Base-by-base conservation (phyloP, 306 rosid species). In the Fagus sylvatica region DNA sequence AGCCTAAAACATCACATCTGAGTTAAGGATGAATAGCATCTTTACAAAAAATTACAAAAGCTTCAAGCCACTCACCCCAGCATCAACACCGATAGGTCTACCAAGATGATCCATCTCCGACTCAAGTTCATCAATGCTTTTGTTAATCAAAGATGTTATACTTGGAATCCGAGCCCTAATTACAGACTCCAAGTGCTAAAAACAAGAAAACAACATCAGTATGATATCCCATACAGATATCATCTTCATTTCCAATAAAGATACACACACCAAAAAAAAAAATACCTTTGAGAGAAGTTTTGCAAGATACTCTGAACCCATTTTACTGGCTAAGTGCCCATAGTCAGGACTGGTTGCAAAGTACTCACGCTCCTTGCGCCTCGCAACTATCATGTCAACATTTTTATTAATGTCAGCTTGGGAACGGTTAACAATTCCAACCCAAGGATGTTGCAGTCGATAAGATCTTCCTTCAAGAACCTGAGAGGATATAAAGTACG, bases 241-340 rank as follows among this genome's bases (percentile, higher is more conserved):
- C 67, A 30, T 39, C 49, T 37, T 37, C n/a, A 75, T 39, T 28
- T 19, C 9, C 41, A 60, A 17, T 43, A 54, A 69, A 56, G 3
- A 16, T 37, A 53, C 3, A 39, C 33, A 22, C 28, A 22, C 28
- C 28, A 22, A 22, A 22, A 22, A 10, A 12, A 53, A 53, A 22
- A 74, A 81, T 78, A 95, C 99, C 99, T 93, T 88, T 9, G 99
- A 95, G 60, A 95, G 90, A 82, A 93, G 97, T 85, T 91, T 95
- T 70, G 99, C 99, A 66, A 95, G 99, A 87, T 95, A 95, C 80
- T 82, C 99, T 3, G 99, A 92, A 65, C 99, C 99, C 99, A 95
- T 95, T 87, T 87, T 91, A 87, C 60, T 86, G 73, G 91, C 82
- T 4, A 95, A 81, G 81, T 95, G 99, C 49, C 98, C 97, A 82